Evolutionary conservation across 176 grass and related monocot species (phyloP), one percentile per base, ranked within the genome.

Genomic region (Musa beccarii): DNA sequence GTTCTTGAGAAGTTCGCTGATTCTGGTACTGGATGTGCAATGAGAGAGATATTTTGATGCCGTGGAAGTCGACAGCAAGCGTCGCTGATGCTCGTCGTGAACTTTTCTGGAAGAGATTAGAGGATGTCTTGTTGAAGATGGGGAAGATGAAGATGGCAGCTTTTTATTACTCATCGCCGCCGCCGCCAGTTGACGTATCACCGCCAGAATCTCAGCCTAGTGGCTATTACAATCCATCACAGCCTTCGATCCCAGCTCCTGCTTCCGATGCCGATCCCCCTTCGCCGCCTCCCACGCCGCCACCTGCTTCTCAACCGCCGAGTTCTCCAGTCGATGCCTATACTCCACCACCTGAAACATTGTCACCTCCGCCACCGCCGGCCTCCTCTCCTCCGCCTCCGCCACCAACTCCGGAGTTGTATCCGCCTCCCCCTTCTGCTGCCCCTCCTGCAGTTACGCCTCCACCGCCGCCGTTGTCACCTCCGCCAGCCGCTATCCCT

Each of bases 181-280:
- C 17, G 16, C 70, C 83, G 9, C 80, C 80, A 73, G 78, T 75
- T 59, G 80, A 80, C 15, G 7, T 21, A 59, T 83, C 89, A 23
- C 77, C 82, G 10, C 84, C 84, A 26, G 75, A 67, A 2, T 67
- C 49, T 11, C 79, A 70, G 0, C 61, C 67, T 63, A 8, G 81
- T 24, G 25, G 11, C 17, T 77, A 53, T n/a, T 28, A 76, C 4
- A 21, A 65, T 14, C 54, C 69, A 13, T 63, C 71, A 20, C 71
- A 54, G 4, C 75, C 63, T 9, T 19, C 52, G 20, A 25, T 79
- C 71, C 79, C 81, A 6, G 77, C 75, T 1, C 54, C 81, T 52
- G 63, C 79, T 2, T 69, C 82, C 86, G 80, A 82, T 74, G 73
- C 80, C 9, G 73, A 86, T 64, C 81, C 89, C 3, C 82, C 77